These are phyloP conservation scores for Jacaranda copaia DNA, from an alignment of 257 asterid genomes.

Conservation along the genomic window DNA sequence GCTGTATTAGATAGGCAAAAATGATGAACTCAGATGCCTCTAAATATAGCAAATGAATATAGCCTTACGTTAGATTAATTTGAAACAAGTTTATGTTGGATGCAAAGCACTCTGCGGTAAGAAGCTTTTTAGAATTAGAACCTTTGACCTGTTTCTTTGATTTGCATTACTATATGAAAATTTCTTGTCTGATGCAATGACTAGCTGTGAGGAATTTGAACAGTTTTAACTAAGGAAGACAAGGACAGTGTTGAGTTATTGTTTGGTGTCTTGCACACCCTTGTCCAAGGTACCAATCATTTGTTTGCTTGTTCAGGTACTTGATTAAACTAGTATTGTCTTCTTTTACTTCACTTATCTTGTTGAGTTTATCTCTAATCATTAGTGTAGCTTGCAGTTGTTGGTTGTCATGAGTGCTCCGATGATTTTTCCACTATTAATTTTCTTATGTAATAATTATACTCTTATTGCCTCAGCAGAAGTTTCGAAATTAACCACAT, in stretches of 20 bases:
- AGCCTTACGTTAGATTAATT: not conserved
- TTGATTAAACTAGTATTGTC: not conserved
- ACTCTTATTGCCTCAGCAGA: not conserved
- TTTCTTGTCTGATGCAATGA: not conserved
- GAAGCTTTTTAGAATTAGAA: not conserved
- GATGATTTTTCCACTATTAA: not conserved
- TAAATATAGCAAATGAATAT: not conserved
- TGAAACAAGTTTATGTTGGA: not conserved
- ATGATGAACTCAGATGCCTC: not conserved
- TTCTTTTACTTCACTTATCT: not conserved
- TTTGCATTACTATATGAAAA: not conserved
- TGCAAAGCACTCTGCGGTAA: not conserved
- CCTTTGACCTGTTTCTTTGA: not conserved
- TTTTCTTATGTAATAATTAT: not conserved
- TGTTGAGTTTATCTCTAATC: not conserved
- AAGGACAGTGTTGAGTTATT: slow-evolving; percentile 3
- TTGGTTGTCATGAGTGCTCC: not conserved
- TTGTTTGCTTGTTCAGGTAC: not conserved
- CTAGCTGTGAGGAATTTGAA: not conserved
- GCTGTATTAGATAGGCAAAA: not conserved
- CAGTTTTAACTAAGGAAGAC: not conserved
- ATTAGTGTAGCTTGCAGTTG: not conserved
- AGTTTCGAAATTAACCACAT: not conserved
- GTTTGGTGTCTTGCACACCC: not conserved
- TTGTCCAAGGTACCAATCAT: not conserved